A percentile compares a stretch with the other conserved stretches of the same genome.
Evolutionary conservation across 148 eudicot genomes (phyloP).

Genomic region (Silene latifolia): DNA sequence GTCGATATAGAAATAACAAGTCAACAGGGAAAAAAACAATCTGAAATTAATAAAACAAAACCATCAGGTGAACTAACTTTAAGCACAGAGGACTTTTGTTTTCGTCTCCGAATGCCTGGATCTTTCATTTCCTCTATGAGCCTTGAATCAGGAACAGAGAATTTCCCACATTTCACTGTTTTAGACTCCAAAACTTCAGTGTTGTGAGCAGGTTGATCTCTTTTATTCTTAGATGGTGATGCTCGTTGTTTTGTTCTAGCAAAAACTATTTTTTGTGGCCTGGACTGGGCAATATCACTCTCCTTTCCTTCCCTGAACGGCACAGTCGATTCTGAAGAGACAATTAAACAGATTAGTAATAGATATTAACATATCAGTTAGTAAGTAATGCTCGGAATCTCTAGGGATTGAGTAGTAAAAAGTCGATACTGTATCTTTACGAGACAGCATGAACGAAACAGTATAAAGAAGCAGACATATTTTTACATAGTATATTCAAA

Average conservation of each 20-base stretch:
- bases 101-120: slow-evolving; percentile 38
- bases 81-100: slow-evolving; percentile 43
- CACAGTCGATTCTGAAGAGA: slow-evolving; percentile 37
- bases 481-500: background rate
- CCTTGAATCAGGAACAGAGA: slow-evolving; percentile 30
- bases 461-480: slow-evolving; percentile 5
- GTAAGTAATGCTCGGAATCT: slow-evolving; percentile 4
- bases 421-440: background rate
- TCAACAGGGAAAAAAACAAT: background rate
- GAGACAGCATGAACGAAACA: background rate
- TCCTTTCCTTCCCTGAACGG: slow-evolving; percentile 50
- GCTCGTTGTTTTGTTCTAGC: slow-evolving; percentile 41
- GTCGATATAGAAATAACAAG: slow-evolving; percentile 19
- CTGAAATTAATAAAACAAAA: background rate
- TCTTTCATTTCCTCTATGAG: slow-evolving; percentile 42
- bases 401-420: background rate
- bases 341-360: slow-evolving; percentile 1
- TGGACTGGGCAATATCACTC: slow-evolving; percentile 38
- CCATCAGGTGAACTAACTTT: slow-evolving; percentile 44
- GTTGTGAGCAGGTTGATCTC: slow-evolving; percentile 31
- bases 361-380: background rate
- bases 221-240: slow-evolving; percentile 45
- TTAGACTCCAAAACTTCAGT: slow-evolving; percentile 36
- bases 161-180: slow-evolving; percentile 53
- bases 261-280: slow-evolving; percentile 37